Percentiles rank a stretch among this genome's conserved stretches.
Conservation (phyloP, 1,284 basidiomycete genomes). For the Thecaphora thlaspeos region DNA sequence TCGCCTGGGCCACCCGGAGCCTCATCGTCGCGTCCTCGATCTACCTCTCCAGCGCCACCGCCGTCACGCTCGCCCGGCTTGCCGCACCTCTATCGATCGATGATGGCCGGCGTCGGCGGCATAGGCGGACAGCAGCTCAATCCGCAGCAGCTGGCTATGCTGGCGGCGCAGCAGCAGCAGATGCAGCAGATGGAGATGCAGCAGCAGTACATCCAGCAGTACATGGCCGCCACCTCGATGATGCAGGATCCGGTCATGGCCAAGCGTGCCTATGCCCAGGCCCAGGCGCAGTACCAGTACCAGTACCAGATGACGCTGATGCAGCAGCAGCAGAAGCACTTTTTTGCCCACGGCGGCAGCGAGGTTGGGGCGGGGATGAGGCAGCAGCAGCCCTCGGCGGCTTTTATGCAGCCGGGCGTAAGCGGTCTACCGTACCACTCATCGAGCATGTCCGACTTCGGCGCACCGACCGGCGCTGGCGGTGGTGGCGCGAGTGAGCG, state of each 20-base stretch:
- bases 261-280: conserved; percentile 30
- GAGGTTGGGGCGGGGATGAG: conserved; percentile 6
- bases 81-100: neutral
- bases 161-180: conserved; percentile 23
- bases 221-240: conserved; percentile 25
- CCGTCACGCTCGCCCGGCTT: neutral
- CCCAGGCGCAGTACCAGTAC: conserved; percentile 32
- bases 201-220: conserved; percentile 35
- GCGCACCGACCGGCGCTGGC: neutral
- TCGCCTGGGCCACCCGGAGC: neutral
- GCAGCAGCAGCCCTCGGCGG: conserved; percentile 9
- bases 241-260: conserved; percentile 31
- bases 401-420: conserved; percentile 30
- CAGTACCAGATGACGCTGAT: conserved; percentile 26
- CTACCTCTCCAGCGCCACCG: neutral
- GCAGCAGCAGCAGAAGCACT: conserved; percentile 29
- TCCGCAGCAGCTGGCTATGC: conserved; percentile 13
- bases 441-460: neutral
- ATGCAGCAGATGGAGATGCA: conserved; percentile 27
- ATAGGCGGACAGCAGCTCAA: neutral
- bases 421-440: neutral
- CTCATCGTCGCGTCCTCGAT: neutral
- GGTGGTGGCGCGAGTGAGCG: neutral
- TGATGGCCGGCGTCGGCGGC: neutral
- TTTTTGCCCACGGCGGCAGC: conserved; percentile 9